A percentile compares a stretch with the other conserved stretches of the same genome.
These are phyloP conservation scores for Gossypium bickii DNA, from an alignment of 345 rosid species.

Conservation along the genomic window DNA sequence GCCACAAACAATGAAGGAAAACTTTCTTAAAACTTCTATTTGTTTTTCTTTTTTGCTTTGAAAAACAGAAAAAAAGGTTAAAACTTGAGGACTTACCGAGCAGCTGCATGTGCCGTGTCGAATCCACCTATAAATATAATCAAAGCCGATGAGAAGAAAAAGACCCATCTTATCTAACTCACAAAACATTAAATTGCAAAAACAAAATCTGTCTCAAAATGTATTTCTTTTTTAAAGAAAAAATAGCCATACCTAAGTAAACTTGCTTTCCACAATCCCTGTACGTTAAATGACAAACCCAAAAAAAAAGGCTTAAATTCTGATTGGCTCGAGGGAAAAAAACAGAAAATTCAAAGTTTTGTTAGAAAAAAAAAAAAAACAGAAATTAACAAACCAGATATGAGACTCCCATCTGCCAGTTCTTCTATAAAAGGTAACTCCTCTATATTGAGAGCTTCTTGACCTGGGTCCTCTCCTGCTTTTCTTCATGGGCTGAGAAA, in stretches of 20 bases:
- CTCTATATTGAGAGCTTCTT: conserved; percentile 92
- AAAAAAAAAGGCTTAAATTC: background rate
- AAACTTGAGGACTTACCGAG: conserved; percentile 50
- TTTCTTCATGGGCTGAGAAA: conserved; percentile 66
- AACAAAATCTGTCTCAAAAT: background rate
- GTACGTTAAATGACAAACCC: conserved; percentile 24
- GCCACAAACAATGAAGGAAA: conserved; percentile 17
- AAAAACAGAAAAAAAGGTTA: background rate
- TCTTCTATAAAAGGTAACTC: conserved; percentile 93
- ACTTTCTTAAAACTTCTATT: background rate
- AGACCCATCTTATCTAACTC: conserved; percentile 15
- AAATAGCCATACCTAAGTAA: conserved; percentile 67
- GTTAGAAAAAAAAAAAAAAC: background rate
- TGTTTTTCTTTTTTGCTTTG: background rate
- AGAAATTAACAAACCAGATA: conserved; percentile 55
- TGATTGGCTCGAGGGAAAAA: background rate
- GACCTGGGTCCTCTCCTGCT: conserved; percentile 97
- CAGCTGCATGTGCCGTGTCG: conserved; percentile 99
- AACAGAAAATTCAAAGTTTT: background rate
- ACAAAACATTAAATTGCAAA: conserved; percentile 8
- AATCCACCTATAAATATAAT: conserved; percentile 75
- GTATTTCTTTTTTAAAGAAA: background rate
- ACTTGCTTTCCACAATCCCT: conserved; percentile 99
- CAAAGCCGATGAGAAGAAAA: background rate
- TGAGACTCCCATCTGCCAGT: conserved; percentile 99